phyloP scores from a whole-genome alignment of 2,329 filamentous ascomycete genomes.

The Aspergillus ustus region DNA sequence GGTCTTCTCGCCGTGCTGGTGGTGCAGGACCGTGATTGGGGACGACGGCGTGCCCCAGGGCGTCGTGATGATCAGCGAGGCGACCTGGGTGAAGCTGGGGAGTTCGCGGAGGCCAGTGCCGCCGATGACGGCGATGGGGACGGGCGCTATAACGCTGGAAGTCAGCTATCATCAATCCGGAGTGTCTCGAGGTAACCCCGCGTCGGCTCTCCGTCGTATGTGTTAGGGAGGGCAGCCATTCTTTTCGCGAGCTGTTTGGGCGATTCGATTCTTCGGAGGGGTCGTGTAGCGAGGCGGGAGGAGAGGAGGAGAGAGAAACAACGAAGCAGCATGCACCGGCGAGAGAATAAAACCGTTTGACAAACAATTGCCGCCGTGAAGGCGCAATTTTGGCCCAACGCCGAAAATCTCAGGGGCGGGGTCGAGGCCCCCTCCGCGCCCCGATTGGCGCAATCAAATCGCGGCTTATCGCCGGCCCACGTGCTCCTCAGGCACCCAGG shows the following conservation, averaged over 20 bases:
- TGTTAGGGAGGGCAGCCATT: conserved; percentile 62
- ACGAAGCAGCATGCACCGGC: conserved; percentile 15
- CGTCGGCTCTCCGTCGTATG: conserved; percentile 60
- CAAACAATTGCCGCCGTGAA: background rate
- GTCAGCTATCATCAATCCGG: background rate
- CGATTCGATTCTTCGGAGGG: conserved; percentile 39
- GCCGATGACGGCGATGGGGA: conserved; percentile 87
- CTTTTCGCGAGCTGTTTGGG: conserved; percentile 38
- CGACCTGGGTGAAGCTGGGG: conserved; percentile 82
- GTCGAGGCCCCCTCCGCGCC: conserved; percentile 11
- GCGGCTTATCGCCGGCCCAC: conserved; percentile 30
- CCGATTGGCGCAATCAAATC: conserved; percentile 28
- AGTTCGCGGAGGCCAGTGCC: conserved; percentile 91
- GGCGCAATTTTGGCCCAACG: conserved; percentile 5
- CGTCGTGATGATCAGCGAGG: conserved; percentile 74
- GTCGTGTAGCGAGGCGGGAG: conserved; percentile 21
- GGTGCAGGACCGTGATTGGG: conserved; percentile 84
- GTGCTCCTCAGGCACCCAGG: conserved; percentile 29
- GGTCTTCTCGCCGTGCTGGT: conserved; percentile 67
- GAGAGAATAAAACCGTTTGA: background rate
- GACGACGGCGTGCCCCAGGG: conserved; percentile 85
- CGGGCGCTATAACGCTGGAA: conserved; percentile 49
- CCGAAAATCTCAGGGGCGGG: conserved; percentile 29
- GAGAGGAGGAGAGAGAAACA: conserved; percentile 28
- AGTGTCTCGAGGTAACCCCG: background rate